Percentiles rank a stretch among this genome's conserved stretches.
phyloP scores from a whole-genome alignment of 805 yeast genomes.

The Candida michaelii region DNA sequence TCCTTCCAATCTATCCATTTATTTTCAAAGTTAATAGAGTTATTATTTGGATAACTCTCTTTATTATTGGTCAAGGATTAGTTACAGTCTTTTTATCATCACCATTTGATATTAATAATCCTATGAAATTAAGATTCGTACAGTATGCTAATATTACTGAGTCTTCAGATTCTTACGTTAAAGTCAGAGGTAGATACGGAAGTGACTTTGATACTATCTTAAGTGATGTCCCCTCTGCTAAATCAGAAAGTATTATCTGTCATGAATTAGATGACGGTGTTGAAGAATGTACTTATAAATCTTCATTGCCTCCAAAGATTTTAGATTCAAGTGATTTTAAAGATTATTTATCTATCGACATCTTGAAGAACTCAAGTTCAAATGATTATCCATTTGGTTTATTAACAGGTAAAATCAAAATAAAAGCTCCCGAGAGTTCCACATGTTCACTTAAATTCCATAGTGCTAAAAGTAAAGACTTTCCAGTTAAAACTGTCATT shows the following conservation, averaged over 20 bases:
- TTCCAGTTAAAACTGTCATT: slow-evolving; percentile 67
- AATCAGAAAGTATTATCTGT: slow-evolving; percentile 39
- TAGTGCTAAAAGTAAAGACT: slow-evolving; percentile 25
- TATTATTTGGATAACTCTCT: slow-evolving; percentile 32
- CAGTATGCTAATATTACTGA: slow-evolving; percentile 55
- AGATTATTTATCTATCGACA: slow-evolving; percentile 50
- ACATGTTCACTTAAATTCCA: slow-evolving; percentile 64
- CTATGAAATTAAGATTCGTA: slow-evolving; percentile 70
- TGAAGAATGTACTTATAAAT: slow-evolving; percentile 54
- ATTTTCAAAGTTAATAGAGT: slow-evolving; percentile 62
- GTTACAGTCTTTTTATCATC: slow-evolving; percentile 35
- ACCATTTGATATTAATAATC: slow-evolving; percentile 64
- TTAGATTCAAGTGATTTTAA: slow-evolving; percentile 32
- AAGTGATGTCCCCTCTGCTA: slow-evolving; percentile 64
- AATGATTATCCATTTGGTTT: slow-evolving; percentile 59
- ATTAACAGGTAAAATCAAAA: slow-evolving; percentile 57
- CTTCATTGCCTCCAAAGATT: slow-evolving; percentile 45
- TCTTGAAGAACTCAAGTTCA: slow-evolving; percentile 50
- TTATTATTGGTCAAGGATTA: slow-evolving; percentile 25
- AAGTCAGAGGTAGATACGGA: slow-evolving; percentile 52
- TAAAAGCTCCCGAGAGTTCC: slow-evolving; percentile 62
- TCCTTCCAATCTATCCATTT: slow-evolving; percentile 63
- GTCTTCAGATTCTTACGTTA: slow-evolving; percentile 37
- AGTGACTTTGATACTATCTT: slow-evolving; percentile 46
- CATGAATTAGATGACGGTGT: slow-evolving; percentile 41